Evolutionary conservation across 257 asterid species (phyloP).

Genomic region (Capsicum pubescens): DNA sequence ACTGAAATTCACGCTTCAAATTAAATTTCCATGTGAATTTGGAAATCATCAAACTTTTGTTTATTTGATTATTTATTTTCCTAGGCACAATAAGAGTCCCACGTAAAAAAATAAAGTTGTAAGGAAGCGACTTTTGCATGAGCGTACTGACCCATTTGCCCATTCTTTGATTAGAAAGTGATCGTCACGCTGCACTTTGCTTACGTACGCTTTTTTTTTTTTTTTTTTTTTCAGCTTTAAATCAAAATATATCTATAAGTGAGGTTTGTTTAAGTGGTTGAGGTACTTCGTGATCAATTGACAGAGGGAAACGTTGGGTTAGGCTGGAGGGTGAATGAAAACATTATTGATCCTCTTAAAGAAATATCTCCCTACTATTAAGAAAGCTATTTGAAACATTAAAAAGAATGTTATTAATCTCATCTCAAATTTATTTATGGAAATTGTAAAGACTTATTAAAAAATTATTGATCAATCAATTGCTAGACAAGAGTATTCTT

Average conservation of each 20-base stretch:
- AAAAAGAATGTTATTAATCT: background rate
- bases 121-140: conserved; percentile 19
- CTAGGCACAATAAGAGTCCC: background rate
- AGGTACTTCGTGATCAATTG: no score
- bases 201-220: background rate
- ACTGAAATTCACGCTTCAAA: background rate
- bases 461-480: background rate
- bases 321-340: no score
- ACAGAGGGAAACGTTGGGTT: no score
- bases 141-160: conserved; percentile 21
- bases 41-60: background rate
- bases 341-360: no score
- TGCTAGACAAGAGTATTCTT: background rate
- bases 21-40: background rate
- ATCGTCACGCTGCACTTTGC: background rate
- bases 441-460: background rate
- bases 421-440: background rate
- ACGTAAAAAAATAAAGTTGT: conserved; percentile 6
- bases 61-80: background rate
- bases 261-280: no score
- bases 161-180: conserved; percentile 18
- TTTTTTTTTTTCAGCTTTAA: background rate
- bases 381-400: background rate
- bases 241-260: no score
- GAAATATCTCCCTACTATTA: background rate